These are phyloP conservation scores for Penicillium sp. DNA, from an alignment of 2,329 filamentous ascomycete genomes.

Conservation along the genomic window DNA sequence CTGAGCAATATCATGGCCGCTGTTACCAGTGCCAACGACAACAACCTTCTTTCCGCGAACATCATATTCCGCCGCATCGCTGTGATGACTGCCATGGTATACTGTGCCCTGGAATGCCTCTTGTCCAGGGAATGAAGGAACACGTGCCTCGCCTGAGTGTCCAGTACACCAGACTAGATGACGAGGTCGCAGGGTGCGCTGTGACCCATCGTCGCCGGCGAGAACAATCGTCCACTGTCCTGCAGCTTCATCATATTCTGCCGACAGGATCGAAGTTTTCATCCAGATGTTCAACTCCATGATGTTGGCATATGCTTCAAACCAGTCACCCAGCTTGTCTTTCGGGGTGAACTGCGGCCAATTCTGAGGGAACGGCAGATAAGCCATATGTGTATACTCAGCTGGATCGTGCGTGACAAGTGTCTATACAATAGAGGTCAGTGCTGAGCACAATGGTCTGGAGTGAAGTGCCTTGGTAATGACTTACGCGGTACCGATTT, in stretches of 20 bases:
- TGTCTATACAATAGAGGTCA: slow-evolving; percentile 9
- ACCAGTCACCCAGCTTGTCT: slow-evolving; percentile 49
- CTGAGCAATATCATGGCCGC: slow-evolving; percentile 51
- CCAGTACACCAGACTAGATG: slow-evolving; percentile 51
- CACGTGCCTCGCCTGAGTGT: slow-evolving; percentile 42
- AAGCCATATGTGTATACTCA: slow-evolving; percentile 39
- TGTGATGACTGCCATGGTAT: slow-evolving; percentile 46
- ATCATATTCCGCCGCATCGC: slow-evolving; percentile 38
- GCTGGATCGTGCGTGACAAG: slow-evolving; percentile 39
- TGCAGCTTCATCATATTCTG: slow-evolving; percentile 39
- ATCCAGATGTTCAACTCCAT: slow-evolving; percentile 51
- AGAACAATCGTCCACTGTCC: slow-evolving; percentile 41
- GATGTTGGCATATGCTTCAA: slow-evolving; percentile 48
- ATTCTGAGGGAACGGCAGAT: slow-evolving; percentile 42
- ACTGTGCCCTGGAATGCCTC: slow-evolving; percentile 43
- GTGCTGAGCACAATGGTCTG: background rate
- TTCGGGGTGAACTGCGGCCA: slow-evolving; percentile 46
- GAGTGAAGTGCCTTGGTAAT: too few relatives aligned
- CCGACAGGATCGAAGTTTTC: slow-evolving; percentile 39
- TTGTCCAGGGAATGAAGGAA: slow-evolving; percentile 43
- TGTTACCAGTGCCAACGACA: slow-evolving; percentile 50
- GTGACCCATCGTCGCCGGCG: slow-evolving; percentile 23
- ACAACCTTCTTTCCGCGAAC: slow-evolving; percentile 46
- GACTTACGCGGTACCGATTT: slow-evolving; percentile 44
- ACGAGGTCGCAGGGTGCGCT: slow-evolving; percentile 37